These are phyloP conservation scores for Solanum appendiculatum DNA, from an alignment of 257 asterid genomes.

Conservation along the genomic window DNA sequence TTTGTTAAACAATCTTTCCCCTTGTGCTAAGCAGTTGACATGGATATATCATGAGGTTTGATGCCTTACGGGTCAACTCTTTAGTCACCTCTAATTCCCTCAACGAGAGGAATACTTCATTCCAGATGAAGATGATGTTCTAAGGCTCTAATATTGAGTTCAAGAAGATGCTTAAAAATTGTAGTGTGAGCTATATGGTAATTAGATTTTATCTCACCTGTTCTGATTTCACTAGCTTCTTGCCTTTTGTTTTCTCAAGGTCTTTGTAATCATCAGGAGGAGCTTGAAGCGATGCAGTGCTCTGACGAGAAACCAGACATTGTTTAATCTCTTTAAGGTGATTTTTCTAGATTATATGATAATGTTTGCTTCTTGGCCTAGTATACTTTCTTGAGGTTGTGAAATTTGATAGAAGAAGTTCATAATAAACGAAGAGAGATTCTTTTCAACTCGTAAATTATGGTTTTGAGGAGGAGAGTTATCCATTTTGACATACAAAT, in stretches of 20 bases:
- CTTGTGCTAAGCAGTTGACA: background rate
- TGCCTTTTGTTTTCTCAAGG: slow-evolving; percentile 34
- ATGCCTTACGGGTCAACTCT: background rate
- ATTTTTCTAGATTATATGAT: slow-evolving; percentile 2
- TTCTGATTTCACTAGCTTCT: slow-evolving; percentile 5
- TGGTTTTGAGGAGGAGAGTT: background rate
- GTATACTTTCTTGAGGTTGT: background rate
- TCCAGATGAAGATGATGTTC: background rate
- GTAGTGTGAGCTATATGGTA: background rate
- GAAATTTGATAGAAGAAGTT: background rate
- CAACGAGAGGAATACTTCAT: background rate
- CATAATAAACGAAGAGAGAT: background rate
- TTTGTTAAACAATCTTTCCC: background rate
- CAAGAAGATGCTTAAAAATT: background rate
- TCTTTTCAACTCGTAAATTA: background rate
- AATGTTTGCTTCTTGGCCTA: background rate
- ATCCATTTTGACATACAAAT: background rate
- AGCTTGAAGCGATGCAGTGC: slow-evolving; percentile 96
- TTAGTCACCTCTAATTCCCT: background rate
- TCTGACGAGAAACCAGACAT: slow-evolving; percentile 76
- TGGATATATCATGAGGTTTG: background rate
- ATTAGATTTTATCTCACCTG: background rate
- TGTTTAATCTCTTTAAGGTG: slow-evolving; percentile 93
- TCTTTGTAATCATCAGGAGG: slow-evolving; percentile 78
- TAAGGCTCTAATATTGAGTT: background rate